phyloP scores from a whole-genome alignment of 1,284 basidiomycete genomes.

The Wolfiporia cocos region DNA sequence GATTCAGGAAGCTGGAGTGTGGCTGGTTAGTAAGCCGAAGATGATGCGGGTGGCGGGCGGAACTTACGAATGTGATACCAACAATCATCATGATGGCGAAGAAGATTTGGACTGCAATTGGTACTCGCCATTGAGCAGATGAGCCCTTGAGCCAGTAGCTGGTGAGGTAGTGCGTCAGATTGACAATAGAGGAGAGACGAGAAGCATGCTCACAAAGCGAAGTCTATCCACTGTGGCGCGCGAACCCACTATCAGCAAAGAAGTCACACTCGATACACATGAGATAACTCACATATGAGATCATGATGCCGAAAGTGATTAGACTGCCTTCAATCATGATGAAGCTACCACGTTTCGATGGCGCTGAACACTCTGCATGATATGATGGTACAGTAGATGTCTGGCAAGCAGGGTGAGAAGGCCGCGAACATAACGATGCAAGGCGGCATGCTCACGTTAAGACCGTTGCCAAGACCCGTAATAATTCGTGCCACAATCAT shows the following conservation, averaged over 20 bases:
- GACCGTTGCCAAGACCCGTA: slow-evolving; percentile 62
- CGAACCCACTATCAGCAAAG: neutral
- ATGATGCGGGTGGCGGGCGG: neutral
- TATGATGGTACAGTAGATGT: slow-evolving; percentile 59
- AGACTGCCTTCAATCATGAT: slow-evolving; percentile 68
- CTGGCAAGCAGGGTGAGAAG: slow-evolving; percentile 30
- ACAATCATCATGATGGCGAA: slow-evolving; percentile 57
- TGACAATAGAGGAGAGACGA: slow-evolving; percentile 1
- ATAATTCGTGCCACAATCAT: slow-evolving; percentile 58
- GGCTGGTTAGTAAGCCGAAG: neutral
- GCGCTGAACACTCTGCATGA: slow-evolving; percentile 61
- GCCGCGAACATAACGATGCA: slow-evolving; percentile 64
- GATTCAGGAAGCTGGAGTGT: slow-evolving; percentile 57
- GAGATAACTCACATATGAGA: slow-evolving; percentile 41
- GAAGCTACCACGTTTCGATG: slow-evolving; percentile 53
- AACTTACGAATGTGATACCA: slow-evolving; percentile 48
- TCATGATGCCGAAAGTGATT: slow-evolving; percentile 67
- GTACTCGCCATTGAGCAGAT: slow-evolving; percentile 65
- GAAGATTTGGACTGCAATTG: slow-evolving; percentile 60
- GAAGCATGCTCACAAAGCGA: slow-evolving; percentile 40
- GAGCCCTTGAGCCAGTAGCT: slow-evolving; percentile 47
- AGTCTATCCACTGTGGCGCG: slow-evolving; percentile 49
- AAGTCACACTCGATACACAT: slow-evolving; percentile 21
- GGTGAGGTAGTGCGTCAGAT: slow-evolving; percentile 2
- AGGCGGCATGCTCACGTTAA: slow-evolving; percentile 41